Conservation (phyloP, 129 eudicot species). For the Scalesia atractyloides region DNA sequence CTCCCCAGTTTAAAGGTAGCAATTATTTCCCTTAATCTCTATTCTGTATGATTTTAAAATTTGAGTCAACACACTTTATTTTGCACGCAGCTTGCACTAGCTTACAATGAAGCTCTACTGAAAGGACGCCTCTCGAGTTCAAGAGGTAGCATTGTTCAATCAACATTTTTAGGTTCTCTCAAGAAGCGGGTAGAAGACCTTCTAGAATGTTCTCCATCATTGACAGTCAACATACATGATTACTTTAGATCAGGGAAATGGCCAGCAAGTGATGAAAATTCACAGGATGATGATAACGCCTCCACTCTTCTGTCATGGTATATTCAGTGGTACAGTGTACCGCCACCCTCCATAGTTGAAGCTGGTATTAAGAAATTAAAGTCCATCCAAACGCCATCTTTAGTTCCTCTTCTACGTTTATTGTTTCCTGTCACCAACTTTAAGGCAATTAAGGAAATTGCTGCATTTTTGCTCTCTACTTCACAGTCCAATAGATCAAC, state of each 20-base stretch:
- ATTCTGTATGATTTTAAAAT: not conserved
- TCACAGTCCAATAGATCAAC: constrained; percentile 16
- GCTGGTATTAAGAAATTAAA: constrained; percentile 46
- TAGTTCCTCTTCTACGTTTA: constrained; percentile 57
- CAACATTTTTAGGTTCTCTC: constrained; percentile 78
- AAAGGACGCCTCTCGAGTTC: constrained; percentile 54
- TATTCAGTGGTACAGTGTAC: constrained; percentile 80
- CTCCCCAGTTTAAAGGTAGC: constrained; percentile 85
- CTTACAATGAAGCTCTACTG: constrained; percentile 80
- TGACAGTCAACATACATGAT: constrained; percentile 32
- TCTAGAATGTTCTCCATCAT: constrained; percentile 37
- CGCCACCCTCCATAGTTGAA: constrained; percentile 54
- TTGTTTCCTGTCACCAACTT: constrained; percentile 71
- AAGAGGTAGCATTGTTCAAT: constrained; percentile 74
- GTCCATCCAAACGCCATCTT: constrained; percentile 31
- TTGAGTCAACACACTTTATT: not conserved
- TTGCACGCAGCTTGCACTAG: constrained; percentile 69
- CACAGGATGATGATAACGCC: constrained; percentile 27
- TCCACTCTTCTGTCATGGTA: constrained; percentile 71
- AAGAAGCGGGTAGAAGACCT: constrained; percentile 73
- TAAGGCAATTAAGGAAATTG: constrained; percentile 58
- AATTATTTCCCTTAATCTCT: not conserved
- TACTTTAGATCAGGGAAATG: constrained; percentile 58
- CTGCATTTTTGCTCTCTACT: constrained; percentile 32
- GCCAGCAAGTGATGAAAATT: constrained; percentile 39